Conservation (phyloP, 2,329 filamentous ascomycete genomes). For the Lachnellula suecica region DNA sequence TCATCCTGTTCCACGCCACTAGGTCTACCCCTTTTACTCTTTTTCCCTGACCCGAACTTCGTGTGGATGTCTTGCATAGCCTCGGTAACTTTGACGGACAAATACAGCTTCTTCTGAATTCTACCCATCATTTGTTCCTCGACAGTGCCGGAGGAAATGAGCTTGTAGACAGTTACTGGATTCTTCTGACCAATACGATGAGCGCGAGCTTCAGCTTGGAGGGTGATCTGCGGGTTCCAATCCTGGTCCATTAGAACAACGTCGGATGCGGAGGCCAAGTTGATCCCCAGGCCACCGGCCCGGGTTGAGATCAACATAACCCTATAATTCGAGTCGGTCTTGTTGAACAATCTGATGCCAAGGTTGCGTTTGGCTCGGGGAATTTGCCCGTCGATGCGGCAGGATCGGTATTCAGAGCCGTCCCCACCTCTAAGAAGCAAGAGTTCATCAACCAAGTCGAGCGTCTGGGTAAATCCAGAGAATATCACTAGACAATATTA, state of each 20-base stretch:
- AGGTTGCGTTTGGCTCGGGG: conserved; percentile 85
- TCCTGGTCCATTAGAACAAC: conserved; percentile 97
- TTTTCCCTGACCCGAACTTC: conserved; percentile 28
- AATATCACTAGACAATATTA: conserved; percentile 64
- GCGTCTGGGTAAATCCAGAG: conserved; percentile 86
- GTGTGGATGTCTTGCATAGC: conserved; percentile 54
- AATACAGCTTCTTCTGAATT: conserved; percentile 56
- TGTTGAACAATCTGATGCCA: conserved; percentile 92
- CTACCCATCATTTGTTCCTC: conserved; percentile 77
- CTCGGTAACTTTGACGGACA: conserved; percentile 60
- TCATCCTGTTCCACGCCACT: conserved; percentile 36
- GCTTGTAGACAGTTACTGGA: conserved; percentile 91
- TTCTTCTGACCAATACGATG: conserved; percentile 96
- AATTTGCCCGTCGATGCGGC: conserved; percentile 81
- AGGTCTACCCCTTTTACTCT: conserved; percentile 29
- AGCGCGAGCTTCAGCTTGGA: conserved; percentile 89
- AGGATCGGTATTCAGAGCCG: conserved; percentile 68
- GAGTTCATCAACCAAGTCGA: conserved; percentile 91
- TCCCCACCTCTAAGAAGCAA: conserved; percentile 46
- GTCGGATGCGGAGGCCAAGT: conserved; percentile 91
- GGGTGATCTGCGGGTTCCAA: conserved; percentile 96
- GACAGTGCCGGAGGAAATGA: conserved; percentile 82
- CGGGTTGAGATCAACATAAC: conserved; percentile 91
- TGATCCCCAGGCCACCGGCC: conserved; percentile 94
- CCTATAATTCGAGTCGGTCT: conserved; percentile 75